These are phyloP conservation scores for Viola pubescens DNA, from an alignment of 441 rosid species.

Conservation along the genomic window DNA sequence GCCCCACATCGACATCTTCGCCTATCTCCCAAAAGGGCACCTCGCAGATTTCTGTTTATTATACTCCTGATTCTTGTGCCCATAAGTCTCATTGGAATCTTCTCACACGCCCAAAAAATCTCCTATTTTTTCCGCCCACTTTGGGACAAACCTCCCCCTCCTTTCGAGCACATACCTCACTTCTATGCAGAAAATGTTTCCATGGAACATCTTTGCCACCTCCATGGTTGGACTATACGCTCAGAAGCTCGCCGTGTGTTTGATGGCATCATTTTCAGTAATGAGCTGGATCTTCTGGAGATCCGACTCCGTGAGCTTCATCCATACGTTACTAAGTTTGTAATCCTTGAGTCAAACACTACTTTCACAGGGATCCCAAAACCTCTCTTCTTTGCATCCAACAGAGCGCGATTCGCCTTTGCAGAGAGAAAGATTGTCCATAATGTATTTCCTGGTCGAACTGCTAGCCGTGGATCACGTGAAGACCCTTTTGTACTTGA, in stretches of 20 bases:
- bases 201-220: slow-evolving; percentile 62
- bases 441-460: slow-evolving; percentile 46
- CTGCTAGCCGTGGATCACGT: slow-evolving; percentile 23
- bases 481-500: slow-evolving; percentile 65
- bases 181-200: slow-evolving; percentile 87
- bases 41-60: slow-evolving; percentile 25
- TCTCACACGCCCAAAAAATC: slow-evolving; percentile 36
- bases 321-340: slow-evolving; percentile 61
- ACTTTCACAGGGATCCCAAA: slow-evolving; percentile 84
- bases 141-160: slow-evolving; percentile 74
- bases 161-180: slow-evolving; percentile 65
- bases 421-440: slow-evolving; percentile 57
- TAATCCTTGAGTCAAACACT: slow-evolving; percentile 72
- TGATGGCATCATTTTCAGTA: slow-evolving; percentile 74
- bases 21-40: slow-evolving; percentile 24
- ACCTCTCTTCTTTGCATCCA: slow-evolving; percentile 53
- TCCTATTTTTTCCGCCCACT: slow-evolving; percentile 69
- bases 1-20: slow-evolving; percentile 28
- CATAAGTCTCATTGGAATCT: slow-evolving; percentile 40
- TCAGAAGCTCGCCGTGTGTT: slow-evolving; percentile 50
- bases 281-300: slow-evolving; percentile 76
- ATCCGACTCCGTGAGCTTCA: slow-evolving; percentile 72
- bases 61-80: slow-evolving; percentile 38
- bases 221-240: slow-evolving; percentile 75
- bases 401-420: slow-evolving; percentile 47